phyloP scores from a whole-genome alignment of 108 stramenopile genomes.

The Thalassiosira profunda region DNA sequence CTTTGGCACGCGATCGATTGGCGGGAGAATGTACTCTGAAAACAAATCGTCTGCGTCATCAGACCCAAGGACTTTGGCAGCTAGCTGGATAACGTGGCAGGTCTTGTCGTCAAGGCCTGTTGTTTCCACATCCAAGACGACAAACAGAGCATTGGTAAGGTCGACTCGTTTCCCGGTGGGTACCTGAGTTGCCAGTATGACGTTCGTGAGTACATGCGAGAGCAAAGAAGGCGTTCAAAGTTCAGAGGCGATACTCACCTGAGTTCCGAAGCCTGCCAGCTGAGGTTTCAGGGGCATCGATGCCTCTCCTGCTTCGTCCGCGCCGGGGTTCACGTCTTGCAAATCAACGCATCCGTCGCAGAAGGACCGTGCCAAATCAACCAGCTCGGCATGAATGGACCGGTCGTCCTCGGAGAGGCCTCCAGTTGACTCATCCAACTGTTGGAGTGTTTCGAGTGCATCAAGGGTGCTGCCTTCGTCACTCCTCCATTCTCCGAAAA shows the following conservation, averaged over 20 bases:
- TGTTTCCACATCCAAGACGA: slow-evolving; percentile 38
- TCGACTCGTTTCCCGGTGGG: too few species aligned
- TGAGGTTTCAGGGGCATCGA: neutral
- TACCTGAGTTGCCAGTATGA: too few species aligned
- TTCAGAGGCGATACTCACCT: neutral
- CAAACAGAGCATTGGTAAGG: slow-evolving; percentile 33
- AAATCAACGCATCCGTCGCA: neutral
- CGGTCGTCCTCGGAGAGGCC: slow-evolving; percentile 3
- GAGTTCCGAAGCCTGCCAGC: neutral
- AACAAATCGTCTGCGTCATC: slow-evolving; percentile 23
- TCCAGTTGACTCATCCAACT: slow-evolving; percentile 7
- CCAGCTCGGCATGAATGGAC: slow-evolving; percentile 11
- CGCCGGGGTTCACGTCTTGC: neutral
- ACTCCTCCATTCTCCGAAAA: slow-evolving; percentile 16
- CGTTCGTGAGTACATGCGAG: too few species aligned
- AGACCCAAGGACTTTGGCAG: slow-evolving; percentile 40
- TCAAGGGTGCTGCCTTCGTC: neutral
- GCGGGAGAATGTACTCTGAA: slow-evolving; percentile 43
- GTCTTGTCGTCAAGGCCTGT: slow-evolving; percentile 25
- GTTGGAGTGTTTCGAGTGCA: slow-evolving; percentile 7
- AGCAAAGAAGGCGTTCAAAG: too few species aligned
- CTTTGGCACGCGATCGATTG: slow-evolving; percentile 20
- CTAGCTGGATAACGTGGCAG: slow-evolving; percentile 42
- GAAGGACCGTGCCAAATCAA: too few species aligned
- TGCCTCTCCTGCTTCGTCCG: neutral